These are phyloP conservation scores for Lophiotrema nucula DNA, from an alignment of 495 filamentous ascomycete genomes.

Conservation along the genomic window DNA sequence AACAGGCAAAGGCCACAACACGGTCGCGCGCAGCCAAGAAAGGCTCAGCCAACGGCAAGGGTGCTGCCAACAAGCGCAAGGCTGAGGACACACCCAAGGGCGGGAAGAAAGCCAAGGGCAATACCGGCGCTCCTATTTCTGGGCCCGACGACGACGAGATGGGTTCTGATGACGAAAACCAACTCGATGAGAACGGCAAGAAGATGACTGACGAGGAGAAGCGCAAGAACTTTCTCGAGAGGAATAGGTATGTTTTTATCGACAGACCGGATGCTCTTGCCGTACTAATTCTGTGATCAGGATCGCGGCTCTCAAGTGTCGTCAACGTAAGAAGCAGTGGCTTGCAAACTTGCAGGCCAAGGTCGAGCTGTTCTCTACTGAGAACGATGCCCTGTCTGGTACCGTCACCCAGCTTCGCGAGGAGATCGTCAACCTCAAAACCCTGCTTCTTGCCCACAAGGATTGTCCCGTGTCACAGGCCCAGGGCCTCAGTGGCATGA, in stretches of 20 bases:
- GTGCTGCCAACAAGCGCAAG: constrained; percentile 69
- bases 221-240: constrained; percentile 93
- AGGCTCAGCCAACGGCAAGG: constrained; percentile 50
- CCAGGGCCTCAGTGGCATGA: constrained; percentile 71
- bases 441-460: constrained; percentile 88
- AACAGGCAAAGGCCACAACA: constrained; percentile 60
- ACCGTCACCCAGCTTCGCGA: constrained; percentile 83
- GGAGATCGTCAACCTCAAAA: constrained; percentile 94
- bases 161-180: constrained; percentile 57
- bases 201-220: constrained; percentile 99
- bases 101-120: constrained; percentile 70
- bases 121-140: constrained; percentile 47
- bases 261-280: background rate
- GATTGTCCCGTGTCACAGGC: constrained; percentile 91
- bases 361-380: constrained; percentile 84
- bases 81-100: constrained; percentile 72
- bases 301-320: constrained; percentile 93
- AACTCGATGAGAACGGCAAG: constrained; percentile 50
- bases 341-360: constrained; percentile 92
- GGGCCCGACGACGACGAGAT: constrained; percentile 38
- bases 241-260: constrained; percentile 74
- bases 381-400: constrained; percentile 83
- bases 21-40: constrained; percentile 64
- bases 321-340: constrained; percentile 99
- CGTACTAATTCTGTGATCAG: constrained; percentile 47